These are phyloP conservation scores for Tuber aestivum DNA, from an alignment of 495 filamentous ascomycete species.

Conservation along the genomic window DNA sequence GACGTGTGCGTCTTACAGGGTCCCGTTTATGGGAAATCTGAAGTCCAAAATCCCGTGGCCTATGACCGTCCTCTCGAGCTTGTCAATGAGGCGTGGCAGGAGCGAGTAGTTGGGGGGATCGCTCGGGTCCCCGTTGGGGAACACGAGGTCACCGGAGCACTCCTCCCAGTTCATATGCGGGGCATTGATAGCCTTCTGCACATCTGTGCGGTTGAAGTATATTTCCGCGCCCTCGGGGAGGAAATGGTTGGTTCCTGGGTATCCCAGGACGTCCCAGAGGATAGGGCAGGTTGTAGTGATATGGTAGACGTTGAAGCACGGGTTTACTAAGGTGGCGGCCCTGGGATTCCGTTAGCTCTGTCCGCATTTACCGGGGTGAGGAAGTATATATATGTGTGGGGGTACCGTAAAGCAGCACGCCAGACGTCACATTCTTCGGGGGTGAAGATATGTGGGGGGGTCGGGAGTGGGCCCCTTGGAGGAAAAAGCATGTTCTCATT, in stretches of 20 bases:
- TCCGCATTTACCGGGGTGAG: background rate
- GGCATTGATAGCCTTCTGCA: slow-evolving; percentile 67
- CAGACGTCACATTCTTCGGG: slow-evolving; percentile 22
- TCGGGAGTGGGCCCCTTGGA: slow-evolving; percentile 56
- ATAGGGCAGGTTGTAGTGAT: slow-evolving; percentile 68
- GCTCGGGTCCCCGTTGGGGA: slow-evolving; percentile 51
- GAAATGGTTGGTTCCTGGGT: slow-evolving; percentile 54
- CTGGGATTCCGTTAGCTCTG: slow-evolving; percentile 21
- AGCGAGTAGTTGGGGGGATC: slow-evolving; percentile 49
- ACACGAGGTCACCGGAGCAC: slow-evolving; percentile 54
- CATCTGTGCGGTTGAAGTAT: slow-evolving; percentile 75
- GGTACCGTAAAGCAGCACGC: slow-evolving; percentile 26
- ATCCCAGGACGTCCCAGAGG: slow-evolving; percentile 68
- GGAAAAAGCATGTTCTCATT: slow-evolving; percentile 61
- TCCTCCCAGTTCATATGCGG: slow-evolving; percentile 57
- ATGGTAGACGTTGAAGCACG: slow-evolving; percentile 76
- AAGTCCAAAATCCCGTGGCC: slow-evolving; percentile 58
- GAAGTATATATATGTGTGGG: background rate
- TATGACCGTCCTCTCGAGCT: slow-evolving; percentile 62
- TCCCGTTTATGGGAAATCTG: slow-evolving; percentile 59
- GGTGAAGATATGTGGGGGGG: slow-evolving; percentile 16
- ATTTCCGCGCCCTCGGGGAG: slow-evolving; percentile 52
- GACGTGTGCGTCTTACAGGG: slow-evolving; percentile 45
- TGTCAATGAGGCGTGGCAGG: slow-evolving; percentile 66
- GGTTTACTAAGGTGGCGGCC: slow-evolving; percentile 59